Evolutionary conservation across 306 rosid genomes (phyloP).

Genomic region (Cyclanthera cordifolia): DNA sequence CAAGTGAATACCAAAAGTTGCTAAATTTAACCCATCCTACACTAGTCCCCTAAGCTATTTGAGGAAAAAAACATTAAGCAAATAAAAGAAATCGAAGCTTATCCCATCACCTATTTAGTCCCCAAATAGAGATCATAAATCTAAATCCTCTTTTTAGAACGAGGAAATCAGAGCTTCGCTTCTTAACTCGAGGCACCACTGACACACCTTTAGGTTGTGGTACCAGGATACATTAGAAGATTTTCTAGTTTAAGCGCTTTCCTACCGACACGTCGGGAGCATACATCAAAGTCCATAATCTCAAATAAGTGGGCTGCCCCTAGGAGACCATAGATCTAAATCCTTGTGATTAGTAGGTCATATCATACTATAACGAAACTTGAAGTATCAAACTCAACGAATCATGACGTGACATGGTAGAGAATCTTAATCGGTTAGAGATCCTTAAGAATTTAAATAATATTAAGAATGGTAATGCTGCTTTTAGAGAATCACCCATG

Average conservation of each 20-base stretch:
- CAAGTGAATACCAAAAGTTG: neutral
- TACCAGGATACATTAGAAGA: no score
- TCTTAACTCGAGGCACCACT: no score
- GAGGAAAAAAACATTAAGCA: neutral
- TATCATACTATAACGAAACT: neutral
- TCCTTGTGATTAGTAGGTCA: neutral
- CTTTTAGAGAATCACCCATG: no score
- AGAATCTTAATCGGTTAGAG: neutral
- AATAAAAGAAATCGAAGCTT: neutral
- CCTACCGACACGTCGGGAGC: no score
- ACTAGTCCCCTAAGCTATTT: neutral
- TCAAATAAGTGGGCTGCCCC: no score
- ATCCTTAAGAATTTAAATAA: no score
- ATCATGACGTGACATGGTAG: neutral
- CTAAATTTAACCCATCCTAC: neutral
- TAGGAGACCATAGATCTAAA: neutral
- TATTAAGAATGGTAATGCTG: no score
- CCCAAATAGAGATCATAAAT: neutral
- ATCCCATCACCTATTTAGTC: conserved; percentile 2
- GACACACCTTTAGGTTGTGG: no score
- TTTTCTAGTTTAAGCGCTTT: no score
- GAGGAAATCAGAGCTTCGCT: no score
- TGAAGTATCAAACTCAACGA: neutral
- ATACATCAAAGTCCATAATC: no score
- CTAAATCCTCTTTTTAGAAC: no score